Evolutionary conservation across 176 grass and related monocot species (phyloP), one percentile per base, ranked within the genome.

Genomic region (Raddia distichophylla): DNA sequence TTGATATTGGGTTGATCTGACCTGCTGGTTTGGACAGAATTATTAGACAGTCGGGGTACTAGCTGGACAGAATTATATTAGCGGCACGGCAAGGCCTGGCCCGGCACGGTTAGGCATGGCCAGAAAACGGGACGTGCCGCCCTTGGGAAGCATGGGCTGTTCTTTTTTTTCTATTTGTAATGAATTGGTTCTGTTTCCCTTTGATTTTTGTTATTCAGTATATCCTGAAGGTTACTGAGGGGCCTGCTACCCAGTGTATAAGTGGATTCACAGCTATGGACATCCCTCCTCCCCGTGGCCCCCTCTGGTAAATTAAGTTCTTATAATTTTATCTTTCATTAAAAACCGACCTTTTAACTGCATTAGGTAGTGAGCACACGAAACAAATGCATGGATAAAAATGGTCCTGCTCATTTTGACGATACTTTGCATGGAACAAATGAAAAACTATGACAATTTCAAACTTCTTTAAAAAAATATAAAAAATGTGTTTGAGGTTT

Each of bases 181-280:
- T 71, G 59, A 35, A 44, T 5, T 67, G 27, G 61, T 56, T 55
- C 63, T 9, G 9, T 83, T 80, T 53, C 34, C 14, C 58, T 18
- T 73, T 18, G 8, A 6, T 77, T 87, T 75, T 16, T 69, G 67
- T 45, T 75, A 6, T 80, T n/a, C 86, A 93, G 93, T 96, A 96
- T 17, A 86, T 96, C 44, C 69, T 96, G 47, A 91, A 93, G 84
- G 82, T 93, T 17, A 86, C 90, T 5, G 86, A 91, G 35, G 92
- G 90, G 15, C 13, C 65, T 72, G 53, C 73, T 44, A 69, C 75
- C 37, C 90, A 93, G 74, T 98, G 95, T 84, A 94, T 98, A 50
- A 98, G 92, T 35, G 95, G 90, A 69, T 93, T 98, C 75, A 89
- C 92, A 58, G 90, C 95, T 64, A 89, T 94, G 83, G 90, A 94